Percentiles rank a stretch among this genome's conserved stretches.
Conservation (phyloP, 2,329 filamentous ascomycete genomes). For the Neocucurbitaria cava region DNA sequence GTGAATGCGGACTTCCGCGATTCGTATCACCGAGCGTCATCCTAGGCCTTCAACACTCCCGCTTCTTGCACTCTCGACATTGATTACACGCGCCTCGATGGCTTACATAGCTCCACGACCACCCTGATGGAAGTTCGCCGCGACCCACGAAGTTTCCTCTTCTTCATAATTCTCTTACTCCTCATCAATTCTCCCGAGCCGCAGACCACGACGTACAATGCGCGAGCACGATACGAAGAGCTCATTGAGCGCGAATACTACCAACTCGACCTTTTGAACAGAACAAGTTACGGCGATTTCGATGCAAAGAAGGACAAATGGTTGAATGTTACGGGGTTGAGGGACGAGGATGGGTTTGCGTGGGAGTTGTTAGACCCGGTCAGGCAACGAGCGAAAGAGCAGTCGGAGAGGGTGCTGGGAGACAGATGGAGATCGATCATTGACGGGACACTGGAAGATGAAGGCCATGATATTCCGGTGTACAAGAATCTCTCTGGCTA, state of each 20-base stretch:
- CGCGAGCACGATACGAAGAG: conserved; percentile 50
- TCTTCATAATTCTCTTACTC: conserved; percentile 48
- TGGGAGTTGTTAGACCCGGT: conserved; percentile 78
- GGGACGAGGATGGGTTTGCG: conserved; percentile 74
- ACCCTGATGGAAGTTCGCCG: conserved; percentile 47
- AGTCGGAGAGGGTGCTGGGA: conserved; percentile 52
- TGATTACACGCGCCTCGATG: conserved; percentile 25
- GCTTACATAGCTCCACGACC: conserved; percentile 25
- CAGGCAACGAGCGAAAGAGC: conserved; percentile 68
- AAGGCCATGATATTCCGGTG: conserved; percentile 57
- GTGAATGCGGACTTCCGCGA: conserved; percentile 14
- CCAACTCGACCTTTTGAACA: conserved; percentile 54
- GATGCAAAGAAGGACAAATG: conserved; percentile 54
- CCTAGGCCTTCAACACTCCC: neutral
- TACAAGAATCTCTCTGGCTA: conserved; percentile 83
- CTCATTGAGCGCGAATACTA: conserved; percentile 59
- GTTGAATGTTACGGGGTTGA: conserved; percentile 74
- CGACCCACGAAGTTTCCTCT: conserved; percentile 45
- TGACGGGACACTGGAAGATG: conserved; percentile 47
- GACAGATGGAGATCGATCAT: conserved; percentile 36
- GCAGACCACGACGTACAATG: conserved; percentile 42
- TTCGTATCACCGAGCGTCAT: conserved; percentile 7
- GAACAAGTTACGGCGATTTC: conserved; percentile 56
- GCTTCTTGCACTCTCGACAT: neutral
- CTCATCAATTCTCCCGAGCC: conserved; percentile 48